These are phyloP conservation scores for Yamadazyma buinensis DNA, from an alignment of 1,139 yeast species.

Conservation along the genomic window DNA sequence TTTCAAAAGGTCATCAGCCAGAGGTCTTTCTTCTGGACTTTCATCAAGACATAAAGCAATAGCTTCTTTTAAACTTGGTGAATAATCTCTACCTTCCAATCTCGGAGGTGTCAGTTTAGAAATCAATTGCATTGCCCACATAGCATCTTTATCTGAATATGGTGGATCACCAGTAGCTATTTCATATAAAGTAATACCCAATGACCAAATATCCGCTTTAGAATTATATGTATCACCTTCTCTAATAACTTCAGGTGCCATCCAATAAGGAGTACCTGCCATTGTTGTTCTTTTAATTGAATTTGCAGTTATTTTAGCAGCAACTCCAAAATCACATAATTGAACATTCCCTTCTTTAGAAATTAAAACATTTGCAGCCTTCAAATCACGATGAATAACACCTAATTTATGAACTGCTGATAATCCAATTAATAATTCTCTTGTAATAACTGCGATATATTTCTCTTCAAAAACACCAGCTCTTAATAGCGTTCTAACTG, in stretches of 20 bases:
- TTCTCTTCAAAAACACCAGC: constrained; percentile 88
- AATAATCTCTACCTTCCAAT: constrained; percentile 83
- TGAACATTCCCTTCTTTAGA: constrained; percentile 88
- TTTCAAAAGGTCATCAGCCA: constrained; percentile 80
- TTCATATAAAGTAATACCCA: constrained; percentile 92
- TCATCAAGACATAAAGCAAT: constrained; percentile 92
- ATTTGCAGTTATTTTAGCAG: constrained; percentile 84
- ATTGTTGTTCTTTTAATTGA: constrained; percentile 83
- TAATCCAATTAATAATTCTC: constrained; percentile 78
- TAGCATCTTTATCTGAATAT: constrained; percentile 90
- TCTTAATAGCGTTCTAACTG: constrained; percentile 78
- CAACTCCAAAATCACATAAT: constrained; percentile 97
- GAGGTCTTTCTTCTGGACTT: constrained; percentile 81
- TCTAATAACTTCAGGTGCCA: constrained; percentile 98
- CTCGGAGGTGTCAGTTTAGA: constrained; percentile 93
- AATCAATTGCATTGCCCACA: constrained; percentile 91
- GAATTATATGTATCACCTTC: constrained; percentile 86
- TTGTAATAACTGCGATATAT: constrained; percentile 72
- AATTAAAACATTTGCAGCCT: constrained; percentile 91
- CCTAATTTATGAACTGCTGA: constrained; percentile 83
- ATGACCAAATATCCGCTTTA: constrained; percentile 89
- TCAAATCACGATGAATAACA: constrained; percentile 91
- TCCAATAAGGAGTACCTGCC: constrained; percentile 99
- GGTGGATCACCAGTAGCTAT: constrained; percentile 98
- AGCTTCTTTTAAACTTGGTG: constrained; percentile 74